Evolutionary conservation across 2,329 filamentous ascomycete genomes (phyloP).

Genomic region (Aureobasidium mangrovei): DNA sequence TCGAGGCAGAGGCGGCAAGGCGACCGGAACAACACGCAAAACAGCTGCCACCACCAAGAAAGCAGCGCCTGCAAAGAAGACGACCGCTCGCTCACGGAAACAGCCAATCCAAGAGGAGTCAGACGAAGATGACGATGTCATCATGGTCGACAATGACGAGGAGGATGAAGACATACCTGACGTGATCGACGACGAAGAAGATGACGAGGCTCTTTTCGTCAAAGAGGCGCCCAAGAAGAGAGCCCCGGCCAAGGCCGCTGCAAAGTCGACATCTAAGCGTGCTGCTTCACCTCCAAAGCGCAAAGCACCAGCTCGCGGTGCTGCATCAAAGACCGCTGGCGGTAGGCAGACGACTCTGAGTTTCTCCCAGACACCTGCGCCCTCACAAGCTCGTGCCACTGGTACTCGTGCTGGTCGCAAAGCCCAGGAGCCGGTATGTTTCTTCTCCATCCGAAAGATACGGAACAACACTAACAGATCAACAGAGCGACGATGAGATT

Average conservation of each 20-base stretch:
- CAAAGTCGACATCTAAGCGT: slow-evolving; percentile 16
- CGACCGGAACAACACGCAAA: slow-evolving; percentile 34
- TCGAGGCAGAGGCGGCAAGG: slow-evolving; percentile 39
- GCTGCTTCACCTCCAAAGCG: slow-evolving; percentile 24
- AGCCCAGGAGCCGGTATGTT: slow-evolving; percentile 33
- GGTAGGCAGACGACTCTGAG: slow-evolving; percentile 33
- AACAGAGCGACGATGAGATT: slow-evolving; percentile 30
- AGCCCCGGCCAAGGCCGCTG: slow-evolving; percentile 20
- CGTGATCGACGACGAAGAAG: slow-evolving; percentile 35
- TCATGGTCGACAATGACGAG: slow-evolving; percentile 37
- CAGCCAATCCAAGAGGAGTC: slow-evolving; percentile 34
- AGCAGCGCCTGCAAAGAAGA: slow-evolving; percentile 24
- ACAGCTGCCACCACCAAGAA: slow-evolving; percentile 30
- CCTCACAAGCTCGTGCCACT: slow-evolving; percentile 26
- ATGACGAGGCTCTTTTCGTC: slow-evolving; percentile 37
- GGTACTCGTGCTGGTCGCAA: slow-evolving; percentile 23
- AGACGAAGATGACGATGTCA: slow-evolving; percentile 35
- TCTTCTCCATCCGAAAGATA: neutral
- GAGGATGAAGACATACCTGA: slow-evolving; percentile 37
- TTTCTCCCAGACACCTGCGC: slow-evolving; percentile 30
- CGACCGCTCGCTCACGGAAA: slow-evolving; percentile 32
- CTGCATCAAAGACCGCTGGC: slow-evolving; percentile 18
- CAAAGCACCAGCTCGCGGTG: slow-evolving; percentile 20
- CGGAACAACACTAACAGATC: neutral
- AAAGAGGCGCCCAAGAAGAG: slow-evolving; percentile 24